Percentiles rank a stretch among this genome's conserved stretches.
Evolutionary conservation across 176 grass and related monocot genomes (phyloP).

Genomic region (Metroxylon sagu): DNA sequence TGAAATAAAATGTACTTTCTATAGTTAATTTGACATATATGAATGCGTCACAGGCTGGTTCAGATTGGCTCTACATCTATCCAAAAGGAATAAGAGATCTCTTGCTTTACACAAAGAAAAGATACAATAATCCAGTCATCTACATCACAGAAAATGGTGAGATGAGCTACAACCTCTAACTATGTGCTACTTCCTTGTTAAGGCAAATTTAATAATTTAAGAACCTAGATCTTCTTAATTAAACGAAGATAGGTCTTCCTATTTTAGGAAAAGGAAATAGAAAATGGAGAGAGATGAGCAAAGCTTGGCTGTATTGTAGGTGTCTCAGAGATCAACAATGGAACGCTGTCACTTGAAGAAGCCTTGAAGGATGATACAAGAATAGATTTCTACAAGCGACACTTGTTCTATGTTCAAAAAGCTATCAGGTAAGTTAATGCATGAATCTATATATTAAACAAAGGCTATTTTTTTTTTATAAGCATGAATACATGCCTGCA

Average conservation of each 20-base stretch:
- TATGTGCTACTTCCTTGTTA: not conserved
- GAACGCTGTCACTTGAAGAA: not conserved
- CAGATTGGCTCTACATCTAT: constrained; percentile 36
- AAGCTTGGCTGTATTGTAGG: not conserved
- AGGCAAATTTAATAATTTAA: no score
- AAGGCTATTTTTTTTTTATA: no score
- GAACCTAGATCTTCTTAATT: no score
- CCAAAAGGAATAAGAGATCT: constrained; percentile 35
- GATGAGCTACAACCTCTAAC: not conserved
- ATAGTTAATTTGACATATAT: no score
- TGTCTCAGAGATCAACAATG: constrained; percentile 2
- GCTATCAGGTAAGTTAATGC: constrained; percentile 12
- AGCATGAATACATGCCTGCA: no score
- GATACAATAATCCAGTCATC: constrained; percentile 28
- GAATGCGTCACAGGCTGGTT: constrained; percentile 7
- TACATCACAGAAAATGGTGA: constrained; percentile 19
- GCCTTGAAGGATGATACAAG: constrained; percentile 16
- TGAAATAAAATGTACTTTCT: no score
- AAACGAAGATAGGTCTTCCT: no score
- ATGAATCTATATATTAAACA: no score
- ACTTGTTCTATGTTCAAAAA: not conserved
- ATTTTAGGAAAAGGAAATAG: no score
- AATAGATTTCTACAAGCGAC: not conserved
- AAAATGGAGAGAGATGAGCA: no score
- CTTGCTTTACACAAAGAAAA: constrained; percentile 40